Base-by-base conservation (phyloP, 306 rosid genomes). In the Cyclanthera cordifolia region DNA sequence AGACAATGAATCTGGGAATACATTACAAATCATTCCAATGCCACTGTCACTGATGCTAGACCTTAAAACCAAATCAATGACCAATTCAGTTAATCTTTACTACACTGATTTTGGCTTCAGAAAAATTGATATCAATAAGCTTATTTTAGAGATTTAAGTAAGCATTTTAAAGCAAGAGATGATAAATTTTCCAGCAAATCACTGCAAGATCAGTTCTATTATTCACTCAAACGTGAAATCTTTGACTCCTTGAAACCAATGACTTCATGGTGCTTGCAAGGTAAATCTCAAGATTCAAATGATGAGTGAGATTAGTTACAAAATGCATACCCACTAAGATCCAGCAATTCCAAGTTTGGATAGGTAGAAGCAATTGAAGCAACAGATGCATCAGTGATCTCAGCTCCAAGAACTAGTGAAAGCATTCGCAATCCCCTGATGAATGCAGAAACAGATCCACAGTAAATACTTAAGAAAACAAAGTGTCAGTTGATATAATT, bases 321-420 rank as follows among this genome's bases (percentile, higher is more conserved):
- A 19, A 69, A 61, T 77, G 67, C 90, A 55, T 83, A 94, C 99
- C 99, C 99, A 55, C 97, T 94, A 69, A 94, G 87, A 72, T 94
- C 99, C 57, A 94, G 91, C 85, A 94, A 76, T 56, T 94, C 96
- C 19, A 94, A 77, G 71, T 81, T 73, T 6, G 95, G 96, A 78
- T 86, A 88, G 80, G 86, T 83, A 16, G 95, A 83, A 75, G 97
- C 80, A 71, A 94, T 90, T 65, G 99, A 89, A 82, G 99, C 99
- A 78, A 90, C 97, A 58, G 99, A 94, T 52, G 99, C 99, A 85
- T 94, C 99, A 3, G 87, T 85, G 66, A 94, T 86, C 77, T 88
- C 90, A 77, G 95, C 82, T 79, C 99, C 99, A 71, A 94, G 96
- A 79, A 94, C 97, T 61, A 94, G 96, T 37, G 99, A 94, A 47